Conservation (phyloP, 2,329 filamentous ascomycete genomes). For the Hymenoscyphus salicellus region DNA sequence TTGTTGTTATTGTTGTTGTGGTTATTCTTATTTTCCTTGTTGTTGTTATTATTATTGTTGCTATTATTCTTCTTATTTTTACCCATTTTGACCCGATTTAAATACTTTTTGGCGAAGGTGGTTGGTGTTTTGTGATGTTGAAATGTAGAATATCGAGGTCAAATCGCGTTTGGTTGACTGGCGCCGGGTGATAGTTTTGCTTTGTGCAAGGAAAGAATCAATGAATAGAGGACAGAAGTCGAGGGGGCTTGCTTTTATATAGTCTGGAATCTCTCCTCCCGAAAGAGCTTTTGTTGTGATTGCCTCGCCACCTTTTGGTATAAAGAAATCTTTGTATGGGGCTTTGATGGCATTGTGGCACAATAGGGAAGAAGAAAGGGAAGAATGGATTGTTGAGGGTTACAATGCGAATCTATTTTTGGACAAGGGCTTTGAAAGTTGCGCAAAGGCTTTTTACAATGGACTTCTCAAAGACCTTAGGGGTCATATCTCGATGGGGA, state of each 20-base stretch:
- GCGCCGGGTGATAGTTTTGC: not conserved
- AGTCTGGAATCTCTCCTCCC: not conserved
- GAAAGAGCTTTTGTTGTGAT: not conserved
- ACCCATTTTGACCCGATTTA: not conserved
- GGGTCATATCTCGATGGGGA: no score
- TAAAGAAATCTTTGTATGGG: no score
- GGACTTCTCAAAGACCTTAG: no score
- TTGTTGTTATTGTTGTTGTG: not conserved
- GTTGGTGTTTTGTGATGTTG: not conserved
- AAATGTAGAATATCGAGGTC: not conserved
- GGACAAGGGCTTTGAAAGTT: no score
- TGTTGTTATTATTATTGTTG: conserved; percentile 2
- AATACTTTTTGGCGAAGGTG: not conserved
- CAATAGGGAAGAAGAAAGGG: no score
- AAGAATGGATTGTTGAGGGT: no score
- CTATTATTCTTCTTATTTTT: not conserved
- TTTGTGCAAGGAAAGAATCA: not conserved
- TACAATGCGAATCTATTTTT: no score
- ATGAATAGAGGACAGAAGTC: not conserved
- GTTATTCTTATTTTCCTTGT: not conserved
- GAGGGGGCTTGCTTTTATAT: not conserved
- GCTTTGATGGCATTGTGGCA: no score
- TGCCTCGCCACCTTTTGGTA: no score
- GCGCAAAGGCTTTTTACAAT: no score
- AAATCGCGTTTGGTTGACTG: not conserved